Evolutionary conservation across 1,284 basidiomycete species (phyloP).

Genomic region (Golubevia sp.): DNA sequence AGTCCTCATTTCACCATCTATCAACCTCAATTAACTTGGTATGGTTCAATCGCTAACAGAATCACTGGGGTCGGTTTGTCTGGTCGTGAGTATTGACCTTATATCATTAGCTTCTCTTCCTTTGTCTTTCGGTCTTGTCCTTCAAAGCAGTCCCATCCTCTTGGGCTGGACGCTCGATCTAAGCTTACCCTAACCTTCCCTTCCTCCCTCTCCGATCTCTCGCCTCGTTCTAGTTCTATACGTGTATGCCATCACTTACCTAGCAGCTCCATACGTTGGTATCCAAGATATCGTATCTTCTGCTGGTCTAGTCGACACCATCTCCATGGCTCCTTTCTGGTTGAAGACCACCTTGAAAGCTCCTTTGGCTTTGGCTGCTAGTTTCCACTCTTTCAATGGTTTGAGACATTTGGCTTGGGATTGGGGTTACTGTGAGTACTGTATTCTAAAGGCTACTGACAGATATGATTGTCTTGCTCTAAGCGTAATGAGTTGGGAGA

Average conservation of each 20-base stretch:
- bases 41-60: constrained; percentile 82
- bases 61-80: constrained; percentile 76
- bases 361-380: constrained; percentile 32
- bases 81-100: constrained; percentile 23
- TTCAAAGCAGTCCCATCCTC: too few relatives aligned
- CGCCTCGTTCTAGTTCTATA: constrained; percentile 68
- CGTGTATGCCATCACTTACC: constrained; percentile 83
- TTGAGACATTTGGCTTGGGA: constrained; percentile 92
- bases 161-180: too few relatives aligned
- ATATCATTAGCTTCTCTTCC: not conserved
- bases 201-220: not conserved
- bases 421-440: constrained; percentile 77
- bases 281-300: constrained; percentile 70
- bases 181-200: too few relatives aligned
- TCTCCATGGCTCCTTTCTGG: constrained; percentile 65
- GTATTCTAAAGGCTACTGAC: too few relatives aligned
- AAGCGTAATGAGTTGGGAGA: too few relatives aligned
- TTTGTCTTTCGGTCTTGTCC: too few relatives aligned
- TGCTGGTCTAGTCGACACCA: constrained; percentile 75
- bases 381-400: constrained; percentile 87
- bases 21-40: constrained; percentile 88
- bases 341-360: constrained; percentile 49
- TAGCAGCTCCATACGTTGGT: constrained; percentile 74
- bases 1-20: constrained; percentile 96
- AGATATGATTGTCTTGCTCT: too few relatives aligned